Evolutionary conservation across 2,329 filamentous ascomycete species (phyloP).

Genomic region (Tolypocladium paradoxum): DNA sequence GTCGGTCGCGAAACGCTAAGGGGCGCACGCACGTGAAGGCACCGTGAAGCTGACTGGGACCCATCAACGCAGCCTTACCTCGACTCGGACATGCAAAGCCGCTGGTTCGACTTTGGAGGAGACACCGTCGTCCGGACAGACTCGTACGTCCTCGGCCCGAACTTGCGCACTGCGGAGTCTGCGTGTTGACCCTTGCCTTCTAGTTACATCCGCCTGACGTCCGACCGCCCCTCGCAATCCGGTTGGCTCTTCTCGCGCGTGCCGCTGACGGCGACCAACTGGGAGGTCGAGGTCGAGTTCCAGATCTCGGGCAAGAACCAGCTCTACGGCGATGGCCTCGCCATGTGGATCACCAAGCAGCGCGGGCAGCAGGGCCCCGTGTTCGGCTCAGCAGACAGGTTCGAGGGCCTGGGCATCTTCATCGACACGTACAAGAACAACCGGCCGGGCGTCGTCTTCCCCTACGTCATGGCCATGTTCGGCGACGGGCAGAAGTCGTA

Average conservation of each 20-base stretch:
- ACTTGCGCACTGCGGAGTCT: not conserved
- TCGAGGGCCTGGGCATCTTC: slow-evolving; percentile 91
- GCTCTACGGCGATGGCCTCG: slow-evolving; percentile 92
- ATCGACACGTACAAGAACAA: slow-evolving; percentile 99
- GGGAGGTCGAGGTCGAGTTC: slow-evolving; percentile 96
- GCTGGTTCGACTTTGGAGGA: slow-evolving; percentile 98
- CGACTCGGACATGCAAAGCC: slow-evolving; percentile 94
- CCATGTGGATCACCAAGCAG: slow-evolving; percentile 96
- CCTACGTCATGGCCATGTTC: slow-evolving; percentile 97
- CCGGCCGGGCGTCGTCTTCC: slow-evolving; percentile 87
- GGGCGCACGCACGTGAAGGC: not conserved
- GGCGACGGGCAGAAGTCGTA: slow-evolving; percentile 84
- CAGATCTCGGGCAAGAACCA: slow-evolving; percentile 82
- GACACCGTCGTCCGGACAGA: slow-evolving; percentile 75
- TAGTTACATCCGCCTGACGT: slow-evolving; percentile 86
- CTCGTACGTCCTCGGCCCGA: slow-evolving; percentile 37
- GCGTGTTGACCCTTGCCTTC: slow-evolving; percentile 1
- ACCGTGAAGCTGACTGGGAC: slow-evolving; percentile 5
- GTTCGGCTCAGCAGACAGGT: slow-evolving; percentile 79
- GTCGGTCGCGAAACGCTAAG: slow-evolving; percentile 38
- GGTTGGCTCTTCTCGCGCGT: slow-evolving; percentile 93
- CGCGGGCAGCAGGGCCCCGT: slow-evolving; percentile 71
- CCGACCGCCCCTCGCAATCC: slow-evolving; percentile 79
- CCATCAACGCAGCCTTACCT: slow-evolving; percentile 64
- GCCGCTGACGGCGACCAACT: slow-evolving; percentile 93